These are phyloP conservation scores for Chalaropsis ovoidea DNA, from an alignment of 2,329 filamentous ascomycete species.

Conservation along the genomic window DNA sequence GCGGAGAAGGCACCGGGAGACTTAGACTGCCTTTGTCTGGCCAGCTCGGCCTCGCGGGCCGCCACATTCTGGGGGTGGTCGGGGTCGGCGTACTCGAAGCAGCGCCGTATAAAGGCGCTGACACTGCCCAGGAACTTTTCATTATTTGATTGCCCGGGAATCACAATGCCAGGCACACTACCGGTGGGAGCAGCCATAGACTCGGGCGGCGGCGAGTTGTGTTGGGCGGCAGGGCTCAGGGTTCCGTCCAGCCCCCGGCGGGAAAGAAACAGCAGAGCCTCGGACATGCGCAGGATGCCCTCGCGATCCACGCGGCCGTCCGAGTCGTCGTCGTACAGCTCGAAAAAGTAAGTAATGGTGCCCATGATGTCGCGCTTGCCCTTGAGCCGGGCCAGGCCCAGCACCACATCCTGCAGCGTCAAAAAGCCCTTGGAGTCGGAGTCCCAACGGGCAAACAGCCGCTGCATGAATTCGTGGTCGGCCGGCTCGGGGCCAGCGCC, in stretches of 20 bases:
- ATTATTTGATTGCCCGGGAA: conserved; percentile 53
- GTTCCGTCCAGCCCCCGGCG: conserved; percentile 72
- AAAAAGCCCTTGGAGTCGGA: conserved; percentile 64
- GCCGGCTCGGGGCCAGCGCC: conserved; percentile 57
- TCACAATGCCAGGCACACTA: conserved; percentile 33
- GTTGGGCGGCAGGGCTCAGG: conserved; percentile 50
- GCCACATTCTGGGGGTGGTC: conserved; percentile 59
- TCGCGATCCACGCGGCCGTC: conserved; percentile 90
- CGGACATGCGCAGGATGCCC: conserved; percentile 87
- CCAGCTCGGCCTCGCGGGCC: conserved; percentile 28
- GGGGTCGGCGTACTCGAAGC: conserved; percentile 96
- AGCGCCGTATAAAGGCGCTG: conserved; percentile 87
- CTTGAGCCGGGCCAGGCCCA: conserved; percentile 81
- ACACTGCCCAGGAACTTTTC: conserved; percentile 88
- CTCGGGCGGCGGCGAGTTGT: conserved; percentile 29
- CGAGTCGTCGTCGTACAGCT: conserved; percentile 85
- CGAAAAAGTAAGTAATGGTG: conserved; percentile 94
- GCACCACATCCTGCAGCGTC: conserved; percentile 83
- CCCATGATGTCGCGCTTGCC: conserved; percentile 95
- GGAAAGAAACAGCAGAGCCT: conserved; percentile 85
- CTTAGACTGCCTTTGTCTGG: conserved; percentile 13
- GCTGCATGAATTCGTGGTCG: conserved; percentile 87
- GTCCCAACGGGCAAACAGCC: conserved; percentile 84
- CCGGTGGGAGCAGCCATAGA: conserved; percentile 28
- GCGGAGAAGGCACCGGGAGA: conserved; percentile 15